Percentiles rank a stretch among this genome's conserved stretches.
Conservation (phyloP, 352 stramenopile species). For the Phytophthora aleatoria region DNA sequence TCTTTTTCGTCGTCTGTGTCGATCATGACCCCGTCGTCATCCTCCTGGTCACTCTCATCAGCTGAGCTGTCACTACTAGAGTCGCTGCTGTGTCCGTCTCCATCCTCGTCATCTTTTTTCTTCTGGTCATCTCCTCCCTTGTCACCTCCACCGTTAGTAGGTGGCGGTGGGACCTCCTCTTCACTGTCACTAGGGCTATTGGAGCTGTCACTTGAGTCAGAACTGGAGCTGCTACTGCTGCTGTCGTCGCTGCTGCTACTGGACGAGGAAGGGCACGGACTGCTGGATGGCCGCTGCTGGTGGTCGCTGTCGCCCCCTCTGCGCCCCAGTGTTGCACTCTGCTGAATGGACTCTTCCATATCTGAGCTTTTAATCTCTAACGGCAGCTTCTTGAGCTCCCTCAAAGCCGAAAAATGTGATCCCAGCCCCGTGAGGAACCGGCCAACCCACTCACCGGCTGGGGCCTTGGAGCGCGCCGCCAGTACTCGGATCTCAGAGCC, state of each 20-base stretch:
- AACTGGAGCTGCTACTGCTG: slow-evolving; percentile 40
- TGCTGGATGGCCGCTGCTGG: slow-evolving; percentile 39
- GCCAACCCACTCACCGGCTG: slow-evolving; percentile 10
- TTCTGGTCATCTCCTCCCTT: slow-evolving; percentile 33
- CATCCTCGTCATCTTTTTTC: slow-evolving; percentile 27
- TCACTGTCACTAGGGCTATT: slow-evolving; percentile 40
- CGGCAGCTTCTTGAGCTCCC: slow-evolving; percentile 6
- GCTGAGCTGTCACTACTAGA: slow-evolving; percentile 39
- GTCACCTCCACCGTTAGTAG: slow-evolving; percentile 14
- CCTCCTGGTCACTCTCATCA: slow-evolving; percentile 35
- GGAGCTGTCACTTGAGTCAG: slow-evolving; percentile 34
- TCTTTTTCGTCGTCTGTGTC: slow-evolving; percentile 60
- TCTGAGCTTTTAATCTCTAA: neutral
- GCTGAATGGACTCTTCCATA: neutral
- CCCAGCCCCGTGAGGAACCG: slow-evolving; percentile 8
- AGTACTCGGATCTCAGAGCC: neutral
- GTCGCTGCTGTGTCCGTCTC: slow-evolving; percentile 38
- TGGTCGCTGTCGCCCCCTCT: slow-evolving; percentile 14
- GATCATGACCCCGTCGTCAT: slow-evolving; percentile 47
- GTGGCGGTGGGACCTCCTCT: slow-evolving; percentile 22
- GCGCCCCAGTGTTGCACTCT: slow-evolving; percentile 8
- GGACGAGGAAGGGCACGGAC: slow-evolving; percentile 45
- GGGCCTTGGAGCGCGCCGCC: neutral
- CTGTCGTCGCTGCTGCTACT: slow-evolving; percentile 35
- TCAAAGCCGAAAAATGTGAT: slow-evolving; percentile 4